Conservation (phyloP, 805 yeast species). For the Limtongia smithiae region DNA sequence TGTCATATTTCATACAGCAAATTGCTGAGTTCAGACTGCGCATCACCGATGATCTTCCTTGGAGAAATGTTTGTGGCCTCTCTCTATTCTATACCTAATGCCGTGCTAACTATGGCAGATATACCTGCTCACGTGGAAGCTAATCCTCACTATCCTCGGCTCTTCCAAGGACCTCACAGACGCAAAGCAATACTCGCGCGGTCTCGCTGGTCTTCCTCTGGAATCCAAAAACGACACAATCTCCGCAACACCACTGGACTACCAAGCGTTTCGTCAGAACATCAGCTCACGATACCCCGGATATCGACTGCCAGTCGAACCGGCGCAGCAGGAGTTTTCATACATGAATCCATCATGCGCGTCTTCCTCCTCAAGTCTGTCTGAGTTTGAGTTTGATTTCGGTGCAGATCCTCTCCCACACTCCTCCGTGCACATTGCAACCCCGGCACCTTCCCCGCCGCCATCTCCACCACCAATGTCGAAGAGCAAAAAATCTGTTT, state of each 20-base stretch:
- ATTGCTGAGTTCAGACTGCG: constrained; percentile 6
- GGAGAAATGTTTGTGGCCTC: constrained; percentile 11
- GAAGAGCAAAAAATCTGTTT: constrained; percentile 38
- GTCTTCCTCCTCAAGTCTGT: constrained; percentile 48
- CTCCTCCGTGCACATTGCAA: constrained; percentile 67
- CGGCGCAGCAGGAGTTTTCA: constrained; percentile 46
- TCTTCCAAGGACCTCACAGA: constrained; percentile 6
- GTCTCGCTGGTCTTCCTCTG: constrained; percentile 22
- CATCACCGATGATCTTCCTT: constrained; percentile 17
- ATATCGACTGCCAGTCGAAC: constrained; percentile 46
- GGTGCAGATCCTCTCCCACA: constrained; percentile 48
- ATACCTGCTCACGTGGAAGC: constrained; percentile 17
- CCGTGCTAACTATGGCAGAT: not conserved
- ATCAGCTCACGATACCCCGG: constrained; percentile 72
- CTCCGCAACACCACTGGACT: constrained; percentile 78
- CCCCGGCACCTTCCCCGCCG: constrained; percentile 86
- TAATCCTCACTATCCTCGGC: constrained; percentile 14
- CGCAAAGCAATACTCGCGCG: constrained; percentile 19
- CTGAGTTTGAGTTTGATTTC: constrained; percentile 38
- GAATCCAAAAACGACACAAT: constrained; percentile 29
- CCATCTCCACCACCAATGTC: constrained; percentile 38
- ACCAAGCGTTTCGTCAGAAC: constrained; percentile 74
- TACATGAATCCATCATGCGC: constrained; percentile 39
- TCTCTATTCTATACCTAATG: not conserved
- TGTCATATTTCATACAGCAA: constrained; percentile 19